Percentiles rank a stretch among this genome's conserved stretches.
Evolutionary conservation across 768 basidiomycete genomes (phyloP).

Genomic region (Phanerodontia chrysosporium): DNA sequence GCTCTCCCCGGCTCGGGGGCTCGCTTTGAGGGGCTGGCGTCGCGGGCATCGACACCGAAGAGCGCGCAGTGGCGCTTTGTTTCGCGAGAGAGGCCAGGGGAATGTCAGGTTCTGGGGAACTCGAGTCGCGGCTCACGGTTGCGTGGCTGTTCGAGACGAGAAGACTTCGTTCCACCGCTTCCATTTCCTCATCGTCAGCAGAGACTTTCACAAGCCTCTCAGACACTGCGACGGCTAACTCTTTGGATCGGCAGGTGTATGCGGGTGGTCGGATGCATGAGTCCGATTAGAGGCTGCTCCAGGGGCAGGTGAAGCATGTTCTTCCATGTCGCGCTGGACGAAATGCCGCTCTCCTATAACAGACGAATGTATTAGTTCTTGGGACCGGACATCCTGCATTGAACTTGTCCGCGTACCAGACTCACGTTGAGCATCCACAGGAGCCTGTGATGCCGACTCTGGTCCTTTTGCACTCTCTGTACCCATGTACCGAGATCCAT

Average conservation of each 20-base stretch:
- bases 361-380: too few relatives aligned
- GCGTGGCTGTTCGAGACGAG: neutral
- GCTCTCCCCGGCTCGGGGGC: neutral
- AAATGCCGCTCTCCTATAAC: too few relatives aligned
- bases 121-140: neutral
- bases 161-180: neutral
- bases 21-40: neutral
- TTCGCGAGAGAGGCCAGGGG: constrained; percentile 4
- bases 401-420: too few relatives aligned
- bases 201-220: neutral
- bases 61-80: neutral
- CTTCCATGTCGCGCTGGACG: neutral
- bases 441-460: neutral
- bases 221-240: neutral
- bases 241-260: neutral
- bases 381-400: too few relatives aligned
- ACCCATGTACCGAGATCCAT: neutral
- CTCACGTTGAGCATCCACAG: neutral
- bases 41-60: neutral
- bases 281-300: neutral
- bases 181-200: neutral
- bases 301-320: constrained; percentile 11
- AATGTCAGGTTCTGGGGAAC: constrained; percentile 11
- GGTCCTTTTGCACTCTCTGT: neutral
- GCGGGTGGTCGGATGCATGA: neutral